These are phyloP conservation scores for Sugiyamaella xylanicola DNA, from an alignment of 1,139 yeast genomes.

Conservation along the genomic window DNA sequence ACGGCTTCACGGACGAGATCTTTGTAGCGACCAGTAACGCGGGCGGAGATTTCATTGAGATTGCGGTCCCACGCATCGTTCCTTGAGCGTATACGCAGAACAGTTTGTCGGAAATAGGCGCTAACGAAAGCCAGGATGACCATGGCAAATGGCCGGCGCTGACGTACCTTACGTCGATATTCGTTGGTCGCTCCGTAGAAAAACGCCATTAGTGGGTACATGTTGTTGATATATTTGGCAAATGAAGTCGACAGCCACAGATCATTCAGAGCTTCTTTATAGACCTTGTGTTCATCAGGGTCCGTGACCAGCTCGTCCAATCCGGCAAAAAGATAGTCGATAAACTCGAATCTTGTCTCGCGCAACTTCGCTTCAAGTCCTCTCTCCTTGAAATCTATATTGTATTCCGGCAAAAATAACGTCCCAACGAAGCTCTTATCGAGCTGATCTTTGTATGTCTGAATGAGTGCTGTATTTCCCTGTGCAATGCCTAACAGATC, in stretches of 20 bases:
- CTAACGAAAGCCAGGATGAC: conserved; percentile 17
- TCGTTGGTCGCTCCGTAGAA: conserved; percentile 11
- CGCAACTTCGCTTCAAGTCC: neutral
- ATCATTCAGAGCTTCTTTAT: neutral
- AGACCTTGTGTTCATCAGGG: neutral
- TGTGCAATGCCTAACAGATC: conserved; percentile 16
- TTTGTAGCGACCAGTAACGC: conserved; percentile 8
- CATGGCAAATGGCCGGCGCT: conserved; percentile 18
- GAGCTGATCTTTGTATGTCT: conserved; percentile 3
- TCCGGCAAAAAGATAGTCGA: conserved; percentile 6
- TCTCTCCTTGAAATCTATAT: neutral
- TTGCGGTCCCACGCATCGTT: conserved; percentile 17
- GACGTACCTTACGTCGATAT: conserved; percentile 7
- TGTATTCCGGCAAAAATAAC: conserved; percentile 3
- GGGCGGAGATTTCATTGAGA: conserved; percentile 6
- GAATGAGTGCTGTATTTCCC: conserved; percentile 14
- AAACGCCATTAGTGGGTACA: conserved; percentile 14
- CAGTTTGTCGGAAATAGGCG: conserved; percentile 8
- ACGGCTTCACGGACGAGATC: conserved; percentile 10
- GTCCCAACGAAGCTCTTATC: conserved; percentile 1
- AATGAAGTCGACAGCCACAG: neutral
- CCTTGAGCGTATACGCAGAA: conserved; percentile 9
- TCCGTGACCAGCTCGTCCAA: neutral
- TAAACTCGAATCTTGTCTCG: conserved; percentile 8
- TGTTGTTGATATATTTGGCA: conserved; percentile 1